Base-by-base conservation (phyloP, 495 filamentous ascomycete genomes). In the Xanthoparmelia taractica region DNA sequence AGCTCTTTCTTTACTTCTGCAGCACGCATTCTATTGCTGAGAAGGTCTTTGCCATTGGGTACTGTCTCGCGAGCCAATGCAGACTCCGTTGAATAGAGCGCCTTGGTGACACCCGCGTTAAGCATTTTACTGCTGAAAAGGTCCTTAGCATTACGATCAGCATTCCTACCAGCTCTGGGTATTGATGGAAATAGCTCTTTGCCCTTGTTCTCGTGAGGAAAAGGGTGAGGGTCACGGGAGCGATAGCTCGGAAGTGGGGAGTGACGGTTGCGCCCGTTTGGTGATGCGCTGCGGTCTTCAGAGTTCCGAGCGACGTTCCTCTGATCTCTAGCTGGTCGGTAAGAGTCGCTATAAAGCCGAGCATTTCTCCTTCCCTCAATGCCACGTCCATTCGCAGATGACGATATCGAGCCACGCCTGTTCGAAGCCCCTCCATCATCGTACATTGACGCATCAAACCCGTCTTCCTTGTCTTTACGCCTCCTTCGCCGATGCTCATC, bases 371-470 rank as follows among this genome's bases (percentile, higher is more conserved):
- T 40, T 27, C 34, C 56, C 18, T 52, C 55, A 18, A 48, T 29
- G 47, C 40, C 33, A 71, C 58, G 47, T 40, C 72, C 8, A 71
- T 73, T 2, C 81, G 82, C 68, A 10, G 70, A 73, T 62, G 69
- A 77, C 67, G 69, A 73, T 13, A 40, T 48, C 23, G 55, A 65
- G 34, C 36, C 58, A 37, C 27, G 58, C 55, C 66, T 48, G 36
- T 43, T 63, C 8, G 41, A 50, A 33, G 47, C 29, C 17, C 69
- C 61, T 31, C 83, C 77, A 60, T 95, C 91, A 65, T 91, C 91
- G 65, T 95, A 96, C 73, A 96, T 84, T 62, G 79, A 87, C 29
- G 81, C 87, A 66, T 86, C 84, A 68, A 91, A 90, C 1, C 73
- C 72, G 20, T 82, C 77, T 15, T 79, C 77, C 7, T 82, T 78